Evolutionary conservation across 2,329 filamentous ascomycete species (phyloP).

Genomic region (Hypoxylon sp.): DNA sequence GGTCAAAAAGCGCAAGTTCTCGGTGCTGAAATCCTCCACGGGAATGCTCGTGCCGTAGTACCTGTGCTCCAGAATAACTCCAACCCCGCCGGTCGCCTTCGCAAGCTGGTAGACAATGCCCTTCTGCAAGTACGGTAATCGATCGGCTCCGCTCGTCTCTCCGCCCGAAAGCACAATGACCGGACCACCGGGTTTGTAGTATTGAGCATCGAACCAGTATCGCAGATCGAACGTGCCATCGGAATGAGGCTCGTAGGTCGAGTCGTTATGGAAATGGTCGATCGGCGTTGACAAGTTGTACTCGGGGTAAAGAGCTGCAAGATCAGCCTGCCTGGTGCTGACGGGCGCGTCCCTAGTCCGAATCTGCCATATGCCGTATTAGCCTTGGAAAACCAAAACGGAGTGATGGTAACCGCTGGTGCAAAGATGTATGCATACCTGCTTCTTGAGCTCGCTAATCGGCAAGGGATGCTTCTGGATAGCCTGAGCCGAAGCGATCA

Average conservation of each 20-base stretch:
- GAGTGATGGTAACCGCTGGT: neutral
- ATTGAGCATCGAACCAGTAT: conserved; percentile 83
- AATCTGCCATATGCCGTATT: conserved; percentile 30
- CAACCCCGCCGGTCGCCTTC: conserved; percentile 75
- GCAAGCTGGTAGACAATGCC: conserved; percentile 77
- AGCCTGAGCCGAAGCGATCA: conserved; percentile 36
- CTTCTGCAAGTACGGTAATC: conserved; percentile 77
- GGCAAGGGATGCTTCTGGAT: conserved; percentile 41
- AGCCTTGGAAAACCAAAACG: neutral
- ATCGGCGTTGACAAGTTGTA: conserved; percentile 61
- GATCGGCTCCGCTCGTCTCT: conserved; percentile 69
- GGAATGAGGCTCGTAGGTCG: conserved; percentile 78
- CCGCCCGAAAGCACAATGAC: conserved; percentile 80
- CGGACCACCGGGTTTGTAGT: conserved; percentile 80
- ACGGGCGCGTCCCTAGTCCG: conserved; percentile 13
- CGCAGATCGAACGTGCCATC: conserved; percentile 72
- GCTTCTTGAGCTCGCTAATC: conserved; percentile 43
- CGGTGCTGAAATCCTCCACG: conserved; percentile 66
- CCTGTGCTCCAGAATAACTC: conserved; percentile 83
- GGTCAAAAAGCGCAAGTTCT: conserved; percentile 80
- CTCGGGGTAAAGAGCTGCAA: conserved; percentile 46
- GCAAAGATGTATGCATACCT: conserved; percentile 21
- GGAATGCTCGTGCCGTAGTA: conserved; percentile 86
- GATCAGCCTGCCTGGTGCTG: conserved; percentile 27
- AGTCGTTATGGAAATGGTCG: conserved; percentile 86